Conservation (phyloP, 371 early-diverging fungal species). For the Mortierella polycephala region DNA sequence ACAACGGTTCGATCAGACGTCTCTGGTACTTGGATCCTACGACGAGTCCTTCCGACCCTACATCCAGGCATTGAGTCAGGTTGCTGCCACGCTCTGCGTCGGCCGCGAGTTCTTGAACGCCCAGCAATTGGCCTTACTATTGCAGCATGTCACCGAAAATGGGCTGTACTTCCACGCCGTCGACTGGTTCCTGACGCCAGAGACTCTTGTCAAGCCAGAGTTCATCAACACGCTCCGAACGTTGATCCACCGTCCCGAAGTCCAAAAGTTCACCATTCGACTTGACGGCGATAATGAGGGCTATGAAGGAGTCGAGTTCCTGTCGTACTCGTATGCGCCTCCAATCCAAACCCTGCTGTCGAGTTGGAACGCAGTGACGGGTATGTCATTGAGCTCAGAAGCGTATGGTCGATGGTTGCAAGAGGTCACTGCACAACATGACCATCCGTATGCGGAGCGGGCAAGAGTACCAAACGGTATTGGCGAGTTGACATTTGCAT, state of each 20-base stretch:
- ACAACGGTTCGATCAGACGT: slow-evolving; percentile 5
- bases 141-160: slow-evolving; percentile 8
- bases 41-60: slow-evolving; percentile 7
- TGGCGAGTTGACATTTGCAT: slow-evolving; percentile 18
- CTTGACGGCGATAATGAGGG: slow-evolving; percentile 7
- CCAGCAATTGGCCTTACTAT: slow-evolving; percentile 3
- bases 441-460: slow-evolving; percentile 15
- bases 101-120: slow-evolving; percentile 3
- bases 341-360: slow-evolving; percentile 11
- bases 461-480: slow-evolving; percentile 9
- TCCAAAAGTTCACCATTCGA: slow-evolving; percentile 20
- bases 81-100: slow-evolving; percentile 15
- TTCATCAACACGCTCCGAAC: slow-evolving; percentile 16
- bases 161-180: slow-evolving; percentile 16
- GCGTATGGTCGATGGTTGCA: slow-evolving; percentile 30
- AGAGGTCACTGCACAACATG: slow-evolving; percentile 1
- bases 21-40: slow-evolving; percentile 7
- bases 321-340: background rate
- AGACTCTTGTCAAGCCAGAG: background rate
- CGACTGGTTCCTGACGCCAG: slow-evolving; percentile 8
- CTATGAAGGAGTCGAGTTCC: background rate
- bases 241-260: slow-evolving; percentile 20
- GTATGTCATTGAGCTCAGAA: slow-evolving; percentile 14
- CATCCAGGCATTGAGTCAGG: slow-evolving; percentile 6
- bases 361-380: slow-evolving; percentile 26